Conservation (phyloP, 2,329 filamentous ascomycete genomes). For the Thielaviopsis musarum region DNA sequence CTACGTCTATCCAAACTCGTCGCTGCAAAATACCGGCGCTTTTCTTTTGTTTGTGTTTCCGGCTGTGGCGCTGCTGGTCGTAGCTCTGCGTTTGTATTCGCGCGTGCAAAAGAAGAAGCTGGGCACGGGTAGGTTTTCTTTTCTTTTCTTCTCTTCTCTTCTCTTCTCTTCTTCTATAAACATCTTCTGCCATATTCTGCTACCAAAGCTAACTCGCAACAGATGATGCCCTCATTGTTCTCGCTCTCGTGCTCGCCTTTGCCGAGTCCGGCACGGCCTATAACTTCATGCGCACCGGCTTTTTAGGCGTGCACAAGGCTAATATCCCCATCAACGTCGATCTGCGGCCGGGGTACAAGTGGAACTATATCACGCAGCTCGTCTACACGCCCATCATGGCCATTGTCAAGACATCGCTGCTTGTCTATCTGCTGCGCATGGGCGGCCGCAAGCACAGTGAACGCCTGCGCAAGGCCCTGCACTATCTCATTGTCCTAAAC, state of each 20-base stretch:
- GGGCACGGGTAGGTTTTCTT: constrained; percentile 16
- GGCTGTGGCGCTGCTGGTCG: constrained; percentile 16
- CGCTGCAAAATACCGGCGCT: constrained; percentile 18
- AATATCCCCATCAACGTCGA: constrained; percentile 12
- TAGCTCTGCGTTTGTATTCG: constrained; percentile 17
- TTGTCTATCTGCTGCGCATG: constrained; percentile 29
- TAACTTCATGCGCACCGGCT: constrained; percentile 18
- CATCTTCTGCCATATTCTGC: constrained; percentile 1
- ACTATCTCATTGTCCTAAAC: constrained; percentile 21
- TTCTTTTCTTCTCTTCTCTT: neutral
- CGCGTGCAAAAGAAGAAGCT: constrained; percentile 17
- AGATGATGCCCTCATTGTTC: constrained; percentile 18
- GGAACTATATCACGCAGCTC: constrained; percentile 23
- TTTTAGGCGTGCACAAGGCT: constrained; percentile 17
- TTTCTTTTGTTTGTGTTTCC: constrained; percentile 21
- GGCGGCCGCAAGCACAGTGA: constrained; percentile 20
- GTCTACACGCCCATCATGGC: constrained; percentile 30
- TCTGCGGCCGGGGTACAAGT: constrained; percentile 15
- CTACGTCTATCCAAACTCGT: constrained; percentile 3
- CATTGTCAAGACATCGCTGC: constrained; percentile 27
- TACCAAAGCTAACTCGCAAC: too few relatives aligned
- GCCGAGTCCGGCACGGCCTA: constrained; percentile 12
- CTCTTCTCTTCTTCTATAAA: neutral
- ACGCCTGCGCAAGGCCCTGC: constrained; percentile 18
- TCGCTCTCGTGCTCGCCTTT: constrained; percentile 15